A percentile compares a stretch with the other conserved stretches of the same genome.
Conservation (phyloP, 2,329 filamentous ascomycete genomes). For the Lachnum nothofagi region DNA sequence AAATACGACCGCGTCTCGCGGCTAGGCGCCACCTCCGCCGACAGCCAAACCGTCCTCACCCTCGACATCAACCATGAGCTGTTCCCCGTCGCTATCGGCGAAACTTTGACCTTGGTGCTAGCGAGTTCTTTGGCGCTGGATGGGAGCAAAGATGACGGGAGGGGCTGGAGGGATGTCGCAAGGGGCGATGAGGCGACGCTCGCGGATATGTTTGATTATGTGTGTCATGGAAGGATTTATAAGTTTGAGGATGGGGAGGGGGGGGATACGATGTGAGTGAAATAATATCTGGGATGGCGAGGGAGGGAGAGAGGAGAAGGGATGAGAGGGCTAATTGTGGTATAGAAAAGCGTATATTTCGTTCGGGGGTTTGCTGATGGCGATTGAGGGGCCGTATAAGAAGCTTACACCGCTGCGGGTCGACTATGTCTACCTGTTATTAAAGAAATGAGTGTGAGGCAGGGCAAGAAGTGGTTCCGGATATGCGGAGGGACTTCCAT, state of each 20-base stretch:
- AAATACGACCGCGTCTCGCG: slow-evolving; percentile 97
- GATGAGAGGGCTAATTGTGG: slow-evolving; percentile 10
- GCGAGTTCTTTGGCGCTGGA: slow-evolving; percentile 83
- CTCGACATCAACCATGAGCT: slow-evolving; percentile 95
- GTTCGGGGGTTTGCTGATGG: slow-evolving; percentile 87
- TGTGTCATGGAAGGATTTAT: slow-evolving; percentile 84
- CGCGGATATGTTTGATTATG: slow-evolving; percentile 81
- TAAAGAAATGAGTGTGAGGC: slow-evolving; percentile 67
- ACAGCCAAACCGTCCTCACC: slow-evolving; percentile 69
- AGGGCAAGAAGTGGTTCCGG: background rate
- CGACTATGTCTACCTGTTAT: slow-evolving; percentile 86
- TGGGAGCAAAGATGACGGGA: slow-evolving; percentile 70
- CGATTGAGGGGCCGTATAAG: slow-evolving; percentile 89
- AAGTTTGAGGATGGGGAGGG: slow-evolving; percentile 76
- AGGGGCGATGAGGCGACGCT: slow-evolving; percentile 54
- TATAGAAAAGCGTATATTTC: slow-evolving; percentile 86
- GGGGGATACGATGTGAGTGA: slow-evolving; percentile 76
- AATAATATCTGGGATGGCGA: background rate
- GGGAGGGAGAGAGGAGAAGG: background rate
- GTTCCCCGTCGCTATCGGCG: slow-evolving; percentile 70
- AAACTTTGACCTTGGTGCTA: slow-evolving; percentile 74
- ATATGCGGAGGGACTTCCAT: background rate
- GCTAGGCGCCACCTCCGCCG: slow-evolving; percentile 69
- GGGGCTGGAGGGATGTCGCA: slow-evolving; percentile 75
- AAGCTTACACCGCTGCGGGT: slow-evolving; percentile 88